Conservation (phyloP, 2,329 filamentous ascomycete species). For the Diaporthe amygdali region DNA sequence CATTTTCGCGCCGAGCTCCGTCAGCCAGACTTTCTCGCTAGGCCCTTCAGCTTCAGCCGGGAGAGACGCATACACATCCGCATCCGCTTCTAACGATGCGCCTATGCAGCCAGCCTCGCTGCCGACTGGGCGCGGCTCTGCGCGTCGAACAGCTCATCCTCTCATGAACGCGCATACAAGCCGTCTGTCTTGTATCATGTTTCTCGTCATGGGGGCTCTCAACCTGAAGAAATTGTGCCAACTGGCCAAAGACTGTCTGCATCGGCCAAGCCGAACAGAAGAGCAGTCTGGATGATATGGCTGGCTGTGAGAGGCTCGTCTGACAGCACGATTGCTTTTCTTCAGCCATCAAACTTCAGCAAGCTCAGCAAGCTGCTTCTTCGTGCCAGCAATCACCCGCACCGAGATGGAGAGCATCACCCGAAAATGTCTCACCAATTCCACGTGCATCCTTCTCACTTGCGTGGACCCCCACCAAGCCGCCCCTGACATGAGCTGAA, state of each 20-base stretch:
- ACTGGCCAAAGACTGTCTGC: not conserved
- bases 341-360: not conserved
- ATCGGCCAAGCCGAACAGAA: not conserved
- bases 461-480: not conserved
- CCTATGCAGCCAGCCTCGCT: slow-evolving; percentile 9
- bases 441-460: slow-evolving; percentile 10
- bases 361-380: not conserved
- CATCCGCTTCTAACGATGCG: not conserved
- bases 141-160: slow-evolving; percentile 6
- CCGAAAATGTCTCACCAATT: slow-evolving; percentile 17
- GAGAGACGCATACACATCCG: not conserved
- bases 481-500: slow-evolving; percentile 10
- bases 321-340: not conserved
- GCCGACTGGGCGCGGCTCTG: slow-evolving; percentile 7
- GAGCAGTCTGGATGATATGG: not conserved
- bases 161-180: not conserved
- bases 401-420: slow-evolving; percentile 2
- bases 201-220: not conserved
- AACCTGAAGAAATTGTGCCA: not conserved
- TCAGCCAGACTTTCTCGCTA: not conserved
- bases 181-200: not conserved
- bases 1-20: slow-evolving; percentile 4
- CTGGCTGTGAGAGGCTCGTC: not conserved
- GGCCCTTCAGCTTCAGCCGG: not conserved
- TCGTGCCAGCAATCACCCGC: not conserved